Evolutionary conservation across 305 asterid genomes (phyloP).

Genomic region (Plantago coronopus): DNA sequence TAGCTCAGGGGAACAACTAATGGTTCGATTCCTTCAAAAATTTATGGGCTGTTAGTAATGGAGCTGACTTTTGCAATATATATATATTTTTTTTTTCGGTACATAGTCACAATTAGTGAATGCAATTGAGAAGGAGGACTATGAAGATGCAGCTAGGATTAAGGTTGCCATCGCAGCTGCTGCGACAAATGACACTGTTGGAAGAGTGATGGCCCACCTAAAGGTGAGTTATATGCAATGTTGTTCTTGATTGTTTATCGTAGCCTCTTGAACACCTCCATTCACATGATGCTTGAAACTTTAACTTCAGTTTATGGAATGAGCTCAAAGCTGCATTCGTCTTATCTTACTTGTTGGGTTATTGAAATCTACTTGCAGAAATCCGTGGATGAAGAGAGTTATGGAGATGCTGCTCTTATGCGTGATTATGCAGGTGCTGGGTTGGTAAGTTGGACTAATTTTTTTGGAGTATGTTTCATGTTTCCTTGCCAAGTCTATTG

Average conservation of each 20-base stretch:
- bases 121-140: slow-evolving; percentile 75
- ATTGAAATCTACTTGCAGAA: slow-evolving; percentile 50
- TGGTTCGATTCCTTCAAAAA: neutral
- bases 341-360: slow-evolving; percentile 17
- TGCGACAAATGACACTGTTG: slow-evolving; percentile 76
- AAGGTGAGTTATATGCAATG: slow-evolving; percentile 41
- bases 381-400: slow-evolving; percentile 72
- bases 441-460: slow-evolving; percentile 54
- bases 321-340: slow-evolving; percentile 21
- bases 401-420: slow-evolving; percentile 73
- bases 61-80: slow-evolving; percentile 4
- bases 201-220: slow-evolving; percentile 75
- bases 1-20: neutral
- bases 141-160: slow-evolving; percentile 82
- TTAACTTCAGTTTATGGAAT: neutral
- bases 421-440: slow-evolving; percentile 92
- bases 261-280: slow-evolving; percentile 17
- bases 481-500: slow-evolving; percentile 14
- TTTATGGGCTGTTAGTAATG: slow-evolving; percentile 11
- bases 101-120: slow-evolving; percentile 65
- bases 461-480: slow-evolving; percentile 17
- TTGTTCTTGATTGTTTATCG: slow-evolving; percentile 7
- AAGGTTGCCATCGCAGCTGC: slow-evolving; percentile 97
- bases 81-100: neutral
- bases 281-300: slow-evolving; percentile 6